phyloP scores from a whole-genome alignment of 148 eudicot genomes.

The Amaranthus hypochondriacus region DNA sequence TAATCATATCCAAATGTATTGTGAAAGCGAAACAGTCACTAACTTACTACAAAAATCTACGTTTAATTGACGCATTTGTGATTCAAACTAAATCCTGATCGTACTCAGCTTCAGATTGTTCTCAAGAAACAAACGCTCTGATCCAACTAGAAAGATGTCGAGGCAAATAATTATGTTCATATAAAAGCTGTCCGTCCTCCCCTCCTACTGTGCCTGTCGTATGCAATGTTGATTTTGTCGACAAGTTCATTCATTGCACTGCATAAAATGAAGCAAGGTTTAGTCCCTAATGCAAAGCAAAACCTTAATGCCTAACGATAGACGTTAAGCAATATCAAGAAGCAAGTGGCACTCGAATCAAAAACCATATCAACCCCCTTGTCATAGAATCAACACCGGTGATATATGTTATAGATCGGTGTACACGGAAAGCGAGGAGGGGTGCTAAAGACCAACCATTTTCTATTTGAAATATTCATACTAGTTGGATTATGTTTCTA shows the following conservation, averaged over 20 bases:
- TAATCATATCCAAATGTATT: slow-evolving; percentile 9
- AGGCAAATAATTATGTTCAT: slow-evolving; percentile 20
- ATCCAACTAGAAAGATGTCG: not conserved
- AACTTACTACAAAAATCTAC: slow-evolving; percentile 7
- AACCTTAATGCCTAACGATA: not conserved
- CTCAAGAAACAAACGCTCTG: slow-evolving; percentile 10
- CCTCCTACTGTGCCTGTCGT: slow-evolving; percentile 73
- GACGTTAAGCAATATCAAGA: not conserved
- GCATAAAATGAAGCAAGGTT: slow-evolving; percentile 15
- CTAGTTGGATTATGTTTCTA: too few species aligned
- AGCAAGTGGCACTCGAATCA: not conserved
- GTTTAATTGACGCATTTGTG: not conserved
- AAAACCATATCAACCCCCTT: not conserved
- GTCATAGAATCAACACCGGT: not conserved
- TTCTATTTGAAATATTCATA: too few species aligned
- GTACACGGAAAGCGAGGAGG: too few species aligned
- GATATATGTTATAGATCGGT: too few species aligned
- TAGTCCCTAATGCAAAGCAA: not conserved
- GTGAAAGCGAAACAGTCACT: not conserved
- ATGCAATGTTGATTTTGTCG: slow-evolving; percentile 81
- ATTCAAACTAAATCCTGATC: not conserved
- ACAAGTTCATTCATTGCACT: slow-evolving; percentile 91
- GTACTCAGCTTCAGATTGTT: slow-evolving; percentile 7
- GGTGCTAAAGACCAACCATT: too few species aligned
- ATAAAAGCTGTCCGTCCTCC: slow-evolving; percentile 74